Percentiles rank a stretch among this genome's conserved stretches.
Conservation (phyloP, 2,329 filamentous ascomycete genomes). For the Curvularia hawaiiensis region DNA sequence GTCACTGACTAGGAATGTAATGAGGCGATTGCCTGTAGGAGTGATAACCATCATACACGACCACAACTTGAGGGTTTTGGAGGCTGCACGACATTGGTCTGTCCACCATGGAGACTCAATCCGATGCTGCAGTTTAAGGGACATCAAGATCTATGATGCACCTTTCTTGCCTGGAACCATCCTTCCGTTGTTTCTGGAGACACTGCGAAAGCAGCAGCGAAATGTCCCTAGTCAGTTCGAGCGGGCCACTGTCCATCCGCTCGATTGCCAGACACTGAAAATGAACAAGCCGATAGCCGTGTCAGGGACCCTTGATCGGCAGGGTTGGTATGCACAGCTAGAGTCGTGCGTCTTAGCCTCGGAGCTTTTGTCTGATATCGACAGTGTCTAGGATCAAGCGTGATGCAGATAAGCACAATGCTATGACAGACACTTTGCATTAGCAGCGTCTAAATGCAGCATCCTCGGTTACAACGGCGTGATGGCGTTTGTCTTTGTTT, state of each 20-base stretch:
- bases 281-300: not conserved
- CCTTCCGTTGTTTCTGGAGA: not conserved
- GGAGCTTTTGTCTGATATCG: not conserved
- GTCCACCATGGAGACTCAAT: not conserved
- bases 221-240: not conserved
- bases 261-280: not conserved
- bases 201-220: not conserved
- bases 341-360: not conserved
- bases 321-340: not conserved
- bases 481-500: not conserved
- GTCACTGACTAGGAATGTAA: not conserved
- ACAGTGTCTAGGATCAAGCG: not conserved
- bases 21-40: not conserved
- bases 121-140: not conserved
- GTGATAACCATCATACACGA: not conserved
- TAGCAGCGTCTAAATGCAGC: not conserved
- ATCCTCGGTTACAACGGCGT: not conserved
- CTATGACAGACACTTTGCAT: not conserved
- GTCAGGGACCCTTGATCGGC: not conserved
- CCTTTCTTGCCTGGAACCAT: not conserved
- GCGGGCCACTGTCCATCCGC: not conserved
- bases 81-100: not conserved
- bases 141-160: not conserved
- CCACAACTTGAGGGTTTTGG: not conserved
- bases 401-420: constrained; percentile 1